Evolutionary conservation across 306 rosid genomes (phyloP), one percentile per base, ranked within the genome.

Genomic region (Calophaca sinica): DNA sequence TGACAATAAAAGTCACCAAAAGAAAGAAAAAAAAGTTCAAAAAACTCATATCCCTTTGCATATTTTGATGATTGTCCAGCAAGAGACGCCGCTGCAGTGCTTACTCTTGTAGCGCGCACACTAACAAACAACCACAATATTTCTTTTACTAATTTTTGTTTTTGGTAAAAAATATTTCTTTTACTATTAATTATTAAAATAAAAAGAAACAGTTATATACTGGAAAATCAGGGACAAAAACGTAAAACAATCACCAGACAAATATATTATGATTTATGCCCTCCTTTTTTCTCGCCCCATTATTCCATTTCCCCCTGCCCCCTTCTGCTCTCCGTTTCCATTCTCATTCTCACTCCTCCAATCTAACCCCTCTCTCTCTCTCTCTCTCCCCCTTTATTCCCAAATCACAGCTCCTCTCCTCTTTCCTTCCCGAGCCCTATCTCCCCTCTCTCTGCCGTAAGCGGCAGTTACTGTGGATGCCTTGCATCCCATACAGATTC

Each of bases 171-270:
- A 20, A 20, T 20, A 20, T 20, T 20, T 20, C 26, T 20, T 20
- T 20, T 20, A 20, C 26, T 20, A 20, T 20, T 20, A 20, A 20
- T 20, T 20, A 20, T 20, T 20, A 20, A 20, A 20, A 20, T 20
- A 20, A 20, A 20, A 20, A 20, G 26, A 20, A 49, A 7, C 1
- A 67, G 84, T 68, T 49, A 80, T 80, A 74, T 14, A 7, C 3
- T 11, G 0, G 7, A 50, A 41, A 74, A 5, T 2, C 26, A 74
- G 41, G 84, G 84, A 68, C 66, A 80, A 67, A 74, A 7, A 14
- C 1, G 84, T 74, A 80, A 80, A 65, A 49, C 2, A 66, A 29
- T 0, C 49, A 6, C 1, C 2, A 14, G 1, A 67, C 38, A 80
- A 67, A 73, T 58, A 73, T 3, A 63, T 31, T 1, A 44, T 3